Evolutionary conservation across 768 basidiomycete genomes (phyloP).

Genomic region (Hypholoma fasciculare): DNA sequence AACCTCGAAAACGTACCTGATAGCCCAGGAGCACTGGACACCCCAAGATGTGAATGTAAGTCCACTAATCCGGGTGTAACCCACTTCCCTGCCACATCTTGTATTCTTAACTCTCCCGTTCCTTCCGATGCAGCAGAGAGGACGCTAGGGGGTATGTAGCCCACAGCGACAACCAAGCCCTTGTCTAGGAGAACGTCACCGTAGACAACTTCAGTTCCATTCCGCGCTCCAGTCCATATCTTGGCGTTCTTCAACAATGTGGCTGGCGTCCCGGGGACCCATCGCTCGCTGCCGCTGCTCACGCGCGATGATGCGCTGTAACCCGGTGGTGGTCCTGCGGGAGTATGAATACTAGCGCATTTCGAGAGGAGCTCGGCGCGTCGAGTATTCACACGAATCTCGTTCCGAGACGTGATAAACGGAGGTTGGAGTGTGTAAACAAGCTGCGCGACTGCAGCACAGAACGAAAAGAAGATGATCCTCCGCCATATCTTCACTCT

Average conservation of each 20-base stretch:
- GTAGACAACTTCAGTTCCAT: conserved; percentile 54
- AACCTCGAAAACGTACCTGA: conserved; percentile 17
- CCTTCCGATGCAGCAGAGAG: conserved; percentile 13
- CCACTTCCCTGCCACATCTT: conserved; percentile 66
- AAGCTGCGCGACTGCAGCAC: too few species aligned
- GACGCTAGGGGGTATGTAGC: conserved; percentile 29
- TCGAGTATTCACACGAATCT: too few species aligned
- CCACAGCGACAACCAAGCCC: conserved; percentile 64
- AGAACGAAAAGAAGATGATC: too few species aligned
- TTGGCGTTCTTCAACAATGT: conserved; percentile 66
- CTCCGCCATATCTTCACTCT: too few species aligned
- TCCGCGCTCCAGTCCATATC: conserved; percentile 72
- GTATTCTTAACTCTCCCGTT: conserved; percentile 17
- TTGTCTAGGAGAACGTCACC: conserved; percentile 64
- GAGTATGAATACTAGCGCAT: too few species aligned
- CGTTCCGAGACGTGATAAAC: too few species aligned
- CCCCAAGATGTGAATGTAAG: conserved; percentile 47
- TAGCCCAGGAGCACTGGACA: conserved; percentile 29
- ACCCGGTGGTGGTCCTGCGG: too few species aligned
- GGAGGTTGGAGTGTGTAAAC: too few species aligned
- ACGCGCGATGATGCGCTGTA: too few species aligned
- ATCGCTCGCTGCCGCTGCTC: too few species aligned
- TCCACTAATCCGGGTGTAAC: conserved; percentile 43
- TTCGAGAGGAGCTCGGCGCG: too few species aligned
- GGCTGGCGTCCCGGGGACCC: conserved; percentile 43